Evolutionary conservation across 805 yeast species (phyloP).

Genomic region (Monosporozyma aquatica): DNA sequence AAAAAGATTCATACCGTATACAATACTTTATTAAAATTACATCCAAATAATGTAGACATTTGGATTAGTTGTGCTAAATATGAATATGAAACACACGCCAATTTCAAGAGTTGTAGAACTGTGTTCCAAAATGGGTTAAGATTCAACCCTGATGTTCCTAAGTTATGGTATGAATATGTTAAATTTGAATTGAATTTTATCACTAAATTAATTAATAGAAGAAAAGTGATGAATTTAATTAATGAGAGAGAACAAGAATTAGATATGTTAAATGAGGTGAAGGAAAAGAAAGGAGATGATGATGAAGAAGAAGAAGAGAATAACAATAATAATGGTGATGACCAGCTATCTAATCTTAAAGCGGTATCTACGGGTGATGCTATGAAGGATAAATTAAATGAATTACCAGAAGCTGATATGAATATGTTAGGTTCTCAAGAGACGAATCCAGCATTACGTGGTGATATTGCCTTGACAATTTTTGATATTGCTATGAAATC

Average conservation of each 20-base stretch:
- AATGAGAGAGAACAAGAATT: conserved; percentile 62
- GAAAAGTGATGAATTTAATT: conserved; percentile 70
- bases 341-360: conserved; percentile 28
- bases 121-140: conserved; percentile 78
- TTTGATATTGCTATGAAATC: conserved; percentile 57
- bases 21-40: conserved; percentile 68
- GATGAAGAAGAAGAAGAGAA: conserved; percentile 31
- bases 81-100: conserved; percentile 82
- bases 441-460: conserved; percentile 67
- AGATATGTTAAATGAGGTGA: conserved; percentile 32
- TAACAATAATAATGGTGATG: conserved; percentile 32
- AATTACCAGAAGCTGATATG: conserved; percentile 80
- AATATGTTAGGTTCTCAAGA: conserved; percentile 80
- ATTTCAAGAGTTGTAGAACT: conserved; percentile 80
- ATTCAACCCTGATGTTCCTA: conserved; percentile 64
- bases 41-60: conserved; percentile 82
- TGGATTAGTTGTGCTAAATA: conserved; percentile 95
- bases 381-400: conserved; percentile 53
- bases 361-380: conserved; percentile 46
- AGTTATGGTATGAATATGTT: conserved; percentile 77
- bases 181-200: conserved; percentile 83
- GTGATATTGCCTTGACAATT: conserved; percentile 63
- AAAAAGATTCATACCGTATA: conserved; percentile 68
- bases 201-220: conserved; percentile 71
- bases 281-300: conserved; percentile 24